These are phyloP conservation scores for Pharnaceum exiguum DNA, from an alignment of 148 eudicot species.

Conservation along the genomic window DNA sequence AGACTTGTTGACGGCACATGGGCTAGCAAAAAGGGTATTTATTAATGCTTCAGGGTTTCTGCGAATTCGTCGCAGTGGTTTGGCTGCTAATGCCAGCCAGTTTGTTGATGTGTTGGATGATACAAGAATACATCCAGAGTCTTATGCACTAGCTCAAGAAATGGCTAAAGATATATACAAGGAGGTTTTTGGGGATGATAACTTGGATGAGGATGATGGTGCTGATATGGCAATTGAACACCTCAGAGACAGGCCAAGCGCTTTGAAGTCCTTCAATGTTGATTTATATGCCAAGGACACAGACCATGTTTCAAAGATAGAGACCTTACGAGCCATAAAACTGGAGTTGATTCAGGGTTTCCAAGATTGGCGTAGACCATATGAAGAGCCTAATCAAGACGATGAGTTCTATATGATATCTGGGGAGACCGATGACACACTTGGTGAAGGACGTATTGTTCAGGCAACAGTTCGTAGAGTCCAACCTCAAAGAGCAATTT, in stretches of 20 bases:
- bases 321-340: constrained; percentile 64
- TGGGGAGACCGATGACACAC: constrained; percentile 83
- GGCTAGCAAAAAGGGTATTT: constrained; percentile 84
- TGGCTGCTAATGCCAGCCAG: constrained; percentile 72
- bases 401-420: constrained; percentile 85
- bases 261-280: constrained; percentile 54
- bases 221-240: constrained; percentile 87
- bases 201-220: constrained; percentile 75
- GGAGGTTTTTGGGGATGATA: constrained; percentile 58
- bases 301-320: constrained; percentile 47
- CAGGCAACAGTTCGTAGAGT: constrained; percentile 93
- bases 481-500: constrained; percentile 66
- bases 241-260: constrained; percentile 75
- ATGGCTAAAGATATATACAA: constrained; percentile 83
- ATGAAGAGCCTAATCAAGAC: constrained; percentile 65
- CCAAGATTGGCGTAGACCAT: constrained; percentile 79
- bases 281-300: constrained; percentile 61
- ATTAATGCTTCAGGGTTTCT: constrained; percentile 91
- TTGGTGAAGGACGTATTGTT: constrained; percentile 83
- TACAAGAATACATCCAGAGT: constrained; percentile 97
- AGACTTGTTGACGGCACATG: constrained; percentile 68
- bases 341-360: constrained; percentile 90
- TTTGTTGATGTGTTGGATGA: constrained; percentile 91
- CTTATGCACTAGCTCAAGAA: constrained; percentile 88
- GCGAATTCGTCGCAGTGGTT: constrained; percentile 86